Evolutionary conservation across 306 rosid genomes (phyloP), one percentile per base, ranked within the genome.

Genomic region (Alnus glutinosa): DNA sequence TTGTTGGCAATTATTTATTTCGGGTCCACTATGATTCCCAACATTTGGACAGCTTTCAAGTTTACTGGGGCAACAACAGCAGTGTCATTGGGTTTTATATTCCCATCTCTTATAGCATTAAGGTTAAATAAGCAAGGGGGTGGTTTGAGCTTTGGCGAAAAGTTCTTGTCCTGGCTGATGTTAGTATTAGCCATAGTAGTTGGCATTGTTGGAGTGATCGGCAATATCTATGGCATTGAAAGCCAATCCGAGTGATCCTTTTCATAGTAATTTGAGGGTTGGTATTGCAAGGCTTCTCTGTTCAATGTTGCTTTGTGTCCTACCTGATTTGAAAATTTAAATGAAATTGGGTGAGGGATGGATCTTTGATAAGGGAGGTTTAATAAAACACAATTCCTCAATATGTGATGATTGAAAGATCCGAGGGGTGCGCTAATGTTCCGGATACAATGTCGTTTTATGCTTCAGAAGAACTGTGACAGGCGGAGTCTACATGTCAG

Each of bases 61-160:
- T 91, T 95, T 85, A 95, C 98, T 3, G 99, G 99, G 62, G 97
- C 98, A 77, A 95, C 99, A 3, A 85, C 98, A 2, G 98, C 98
- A 12, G 93, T 95, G 73, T 90, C 98, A 7, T 77, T 95, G 79
- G 99, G 99, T 28, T 95, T 95, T 74, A 93, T 93, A 75, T 93
- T 95, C 58, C 98, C 98, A 12, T 73, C 98, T 52, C 86, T 93
- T 58, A 36, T 95, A 80, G 90, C 98, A 5, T 83, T 95, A 47
- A 93, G 88, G 80, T 73, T 93, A 81, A 49, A 92, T 14, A 89
- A 71, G 83, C 77, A 76, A 51, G 85, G 86, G 7, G 90, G 75
- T 49, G 67, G 67, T 64, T 80, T 95, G 85, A 95, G 85, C 88
- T 37, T 18, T 47, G 80, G 71, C 12, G 92, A 89, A 70, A 83